A percentile compares a stretch with the other conserved stretches of the same genome.
Evolutionary conservation across 2,329 filamentous ascomycete genomes (phyloP).

Genomic region (Cladophialophora carrionii): DNA sequence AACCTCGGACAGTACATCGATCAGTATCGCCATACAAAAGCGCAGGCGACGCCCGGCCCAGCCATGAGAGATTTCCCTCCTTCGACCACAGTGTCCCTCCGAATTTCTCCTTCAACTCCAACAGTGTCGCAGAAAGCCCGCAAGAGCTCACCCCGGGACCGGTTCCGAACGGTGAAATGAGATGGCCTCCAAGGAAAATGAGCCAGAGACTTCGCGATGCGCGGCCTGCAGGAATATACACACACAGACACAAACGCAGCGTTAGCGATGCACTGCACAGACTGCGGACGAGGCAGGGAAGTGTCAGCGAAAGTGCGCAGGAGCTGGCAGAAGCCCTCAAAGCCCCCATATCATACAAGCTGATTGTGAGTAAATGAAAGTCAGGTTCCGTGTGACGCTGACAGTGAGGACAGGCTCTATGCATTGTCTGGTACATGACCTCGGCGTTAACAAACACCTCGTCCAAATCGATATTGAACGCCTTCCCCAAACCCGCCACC

Average conservation of each 20-base stretch:
- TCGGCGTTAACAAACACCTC: constrained; percentile 97
- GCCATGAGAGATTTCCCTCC: constrained; percentile 50
- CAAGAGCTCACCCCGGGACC: constrained; percentile 39
- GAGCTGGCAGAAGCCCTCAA: constrained; percentile 89
- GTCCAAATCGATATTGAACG: constrained; percentile 93
- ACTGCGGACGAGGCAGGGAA: constrained; percentile 78
- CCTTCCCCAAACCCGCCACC: constrained; percentile 86
- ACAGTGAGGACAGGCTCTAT: constrained; percentile 67
- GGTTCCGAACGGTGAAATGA: constrained; percentile 48
- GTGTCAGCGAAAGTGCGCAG: constrained; percentile 88
- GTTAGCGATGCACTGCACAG: constrained; percentile 84
- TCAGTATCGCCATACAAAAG: constrained; percentile 34
- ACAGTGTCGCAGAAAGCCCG: constrained; percentile 35
- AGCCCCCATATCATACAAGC: constrained; percentile 82
- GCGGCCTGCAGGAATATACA: constrained; percentile 28
- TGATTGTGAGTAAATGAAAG: constrained; percentile 67
- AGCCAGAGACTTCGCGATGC: constrained; percentile 43
- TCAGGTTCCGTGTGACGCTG: constrained; percentile 27
- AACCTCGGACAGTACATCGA: constrained; percentile 34
- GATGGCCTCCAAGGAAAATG: constrained; percentile 66
- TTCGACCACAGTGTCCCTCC: constrained; percentile 39
- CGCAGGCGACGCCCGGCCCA: constrained; percentile 40
- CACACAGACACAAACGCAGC: constrained; percentile 79
- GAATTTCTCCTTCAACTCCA: constrained; percentile 39
- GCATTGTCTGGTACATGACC: constrained; percentile 89